A percentile compares a stretch with the other conserved stretches of the same genome.
These are phyloP conservation scores for Fusarium nematophilum DNA, from an alignment of 2,329 filamentous ascomycete species.

Conservation along the genomic window DNA sequence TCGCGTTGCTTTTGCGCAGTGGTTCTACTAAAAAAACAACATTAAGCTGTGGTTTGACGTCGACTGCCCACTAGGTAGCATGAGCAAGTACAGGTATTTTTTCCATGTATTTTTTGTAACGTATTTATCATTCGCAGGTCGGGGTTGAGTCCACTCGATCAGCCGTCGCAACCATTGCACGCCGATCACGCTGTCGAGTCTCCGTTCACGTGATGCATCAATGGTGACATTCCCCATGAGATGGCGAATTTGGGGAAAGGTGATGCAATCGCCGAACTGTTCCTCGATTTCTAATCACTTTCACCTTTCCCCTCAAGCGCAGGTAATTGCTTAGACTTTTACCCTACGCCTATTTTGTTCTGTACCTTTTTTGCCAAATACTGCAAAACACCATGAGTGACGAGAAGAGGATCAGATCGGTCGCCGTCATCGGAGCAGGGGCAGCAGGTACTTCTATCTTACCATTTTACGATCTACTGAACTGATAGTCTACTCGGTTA, in stretches of 20 bases:
- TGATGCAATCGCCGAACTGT: slow-evolving; percentile 1
- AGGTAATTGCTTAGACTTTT: no score
- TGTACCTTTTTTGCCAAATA: not conserved
- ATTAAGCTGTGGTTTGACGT: no score
- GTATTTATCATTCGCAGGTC: no score
- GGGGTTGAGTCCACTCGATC: no score
- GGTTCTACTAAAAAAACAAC: no score
- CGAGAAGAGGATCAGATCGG: slow-evolving; percentile 24
- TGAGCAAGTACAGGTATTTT: no score
- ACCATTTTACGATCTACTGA: accelerated
- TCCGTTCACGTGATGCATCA: slow-evolving; percentile 19
- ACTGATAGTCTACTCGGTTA: slow-evolving; percentile 26
- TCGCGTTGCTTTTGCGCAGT: no score
- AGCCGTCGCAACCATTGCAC: no score
- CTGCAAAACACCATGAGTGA: not conserved
- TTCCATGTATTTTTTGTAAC: no score
- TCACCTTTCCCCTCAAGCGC: accelerated
- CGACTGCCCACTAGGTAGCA: no score
- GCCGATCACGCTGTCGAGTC: no score
- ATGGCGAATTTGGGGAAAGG: slow-evolving; percentile 28
- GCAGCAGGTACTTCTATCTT: slow-evolving; percentile 26
- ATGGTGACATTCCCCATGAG: slow-evolving; percentile 21
- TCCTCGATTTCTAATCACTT: not conserved
- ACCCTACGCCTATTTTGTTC: no score
- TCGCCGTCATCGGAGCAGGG: slow-evolving; percentile 38